Base-by-base conservation (phyloP, 202 grass and related monocot genomes). In the Bolboschoenoplectus hybrid region DNA sequence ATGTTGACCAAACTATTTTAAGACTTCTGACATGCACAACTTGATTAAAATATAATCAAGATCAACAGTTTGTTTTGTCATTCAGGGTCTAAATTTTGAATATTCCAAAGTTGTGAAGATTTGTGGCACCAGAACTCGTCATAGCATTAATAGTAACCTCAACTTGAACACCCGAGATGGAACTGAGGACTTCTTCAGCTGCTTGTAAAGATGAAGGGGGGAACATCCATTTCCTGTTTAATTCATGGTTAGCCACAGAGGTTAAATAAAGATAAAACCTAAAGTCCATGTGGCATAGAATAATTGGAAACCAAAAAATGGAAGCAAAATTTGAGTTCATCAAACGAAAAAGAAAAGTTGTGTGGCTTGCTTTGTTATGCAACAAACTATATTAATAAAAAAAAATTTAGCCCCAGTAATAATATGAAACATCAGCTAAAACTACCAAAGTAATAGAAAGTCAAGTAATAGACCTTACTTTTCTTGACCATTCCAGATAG, bases 161-260 rank as follows among this genome's bases (percentile, higher is more conserved):
- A 84, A 92, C 74, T 88, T 67, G 26, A 89, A 88, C 85, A 85
- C 90, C 87, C 78, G 81, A 73, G 57, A 95, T 67, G 6, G 89
- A n/a, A 66, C 38, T 60, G 79, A 92, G 90, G 92, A 98, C 86
- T 87, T 95, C 88, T 78, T 94, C 90, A 49, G 93, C 93, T 58
- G 55, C 79, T 75, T 63, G 67, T 86, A 94, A 93, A 72, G 89
- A 98, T 11, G 95, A 84, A 26, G 82, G 87, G 75, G 95, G 93
- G 80, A 98, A 92, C 86, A 88, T 93, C 95, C 95, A 98, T 62
- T 91, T 43, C 89, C 95, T 98, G 81, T 38, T 78, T 79, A 38
- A 53, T 85, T 74, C 51, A 50, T 38, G 58, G 9, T 82, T 66
- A 41, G 7, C 35, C 35, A 63, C 55, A 82, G 20, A 64, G 62